These are phyloP conservation scores for Dalbergia cultrata DNA, from an alignment of 306 rosid genomes.

Conservation along the genomic window DNA sequence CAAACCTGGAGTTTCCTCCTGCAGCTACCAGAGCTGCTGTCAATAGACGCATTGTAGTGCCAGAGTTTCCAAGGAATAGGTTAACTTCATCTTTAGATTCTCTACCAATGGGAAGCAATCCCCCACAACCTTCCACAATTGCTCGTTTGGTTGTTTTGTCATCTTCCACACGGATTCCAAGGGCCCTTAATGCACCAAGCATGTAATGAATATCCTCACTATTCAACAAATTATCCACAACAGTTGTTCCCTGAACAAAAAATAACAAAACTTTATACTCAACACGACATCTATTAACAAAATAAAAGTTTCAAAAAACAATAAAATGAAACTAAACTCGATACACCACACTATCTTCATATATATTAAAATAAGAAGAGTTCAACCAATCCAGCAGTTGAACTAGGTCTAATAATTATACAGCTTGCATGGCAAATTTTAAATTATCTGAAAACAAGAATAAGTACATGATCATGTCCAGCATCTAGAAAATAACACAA, in stretches of 20 bases:
- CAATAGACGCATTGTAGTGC: slow-evolving; percentile 99
- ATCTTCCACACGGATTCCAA: slow-evolving; percentile 84
- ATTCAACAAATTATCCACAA: slow-evolving; percentile 88
- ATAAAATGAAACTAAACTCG: slow-evolving; percentile 22
- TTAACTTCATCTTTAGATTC: slow-evolving; percentile 76
- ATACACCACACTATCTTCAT: slow-evolving; percentile 17
- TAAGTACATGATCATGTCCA: neutral
- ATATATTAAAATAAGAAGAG: neutral
- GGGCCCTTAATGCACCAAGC: slow-evolving; percentile 90
- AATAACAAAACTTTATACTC: slow-evolving; percentile 5
- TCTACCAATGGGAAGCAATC: slow-evolving; percentile 73
- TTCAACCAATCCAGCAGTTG: neutral
- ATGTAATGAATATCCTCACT: slow-evolving; percentile 96
- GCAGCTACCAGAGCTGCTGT: slow-evolving; percentile 95
- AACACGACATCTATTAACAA: slow-evolving; percentile 11
- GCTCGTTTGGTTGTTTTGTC: slow-evolving; percentile 80
- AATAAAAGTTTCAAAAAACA: neutral
- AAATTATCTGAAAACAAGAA: neutral
- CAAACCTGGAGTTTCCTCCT: slow-evolving; percentile 91
- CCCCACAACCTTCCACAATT: slow-evolving; percentile 89
- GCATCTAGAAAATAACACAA: neutral
- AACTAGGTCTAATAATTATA: neutral
- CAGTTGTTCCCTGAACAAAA: slow-evolving; percentile 85
- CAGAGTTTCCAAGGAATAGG: slow-evolving; percentile 98
- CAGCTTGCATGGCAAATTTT: neutral